phyloP scores from a whole-genome alignment of 306 rosid species.

The Citrullus amarus region DNA sequence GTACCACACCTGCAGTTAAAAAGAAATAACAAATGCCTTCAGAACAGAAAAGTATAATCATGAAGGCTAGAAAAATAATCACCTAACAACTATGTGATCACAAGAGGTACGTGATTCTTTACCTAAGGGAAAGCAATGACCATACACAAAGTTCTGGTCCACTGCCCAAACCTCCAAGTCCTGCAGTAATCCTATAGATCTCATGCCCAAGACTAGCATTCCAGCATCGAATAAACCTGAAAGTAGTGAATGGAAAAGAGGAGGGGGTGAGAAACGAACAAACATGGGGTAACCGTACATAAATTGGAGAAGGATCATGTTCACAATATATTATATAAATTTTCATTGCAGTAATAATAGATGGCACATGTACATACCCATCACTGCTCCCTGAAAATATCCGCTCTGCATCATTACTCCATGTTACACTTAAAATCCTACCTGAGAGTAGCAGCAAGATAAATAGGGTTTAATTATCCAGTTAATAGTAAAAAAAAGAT shows the following conservation, averaged over 20 bases:
- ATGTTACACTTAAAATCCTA: slow-evolving; percentile 65
- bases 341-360: background rate
- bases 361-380: slow-evolving; percentile 45
- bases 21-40: slow-evolving; percentile 1
- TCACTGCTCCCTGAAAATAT: slow-evolving; percentile 87
- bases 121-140: slow-evolving; percentile 86
- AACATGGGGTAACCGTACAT: background rate
- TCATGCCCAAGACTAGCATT: slow-evolving; percentile 47
- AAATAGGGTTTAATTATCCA: background rate
- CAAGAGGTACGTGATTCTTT: slow-evolving; percentile 6
- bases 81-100: background rate
- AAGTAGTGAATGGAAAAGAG: background rate
- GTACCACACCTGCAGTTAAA: slow-evolving; percentile 65
- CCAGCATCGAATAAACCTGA: slow-evolving; percentile 80
- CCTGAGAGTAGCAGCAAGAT: slow-evolving; percentile 34
- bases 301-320: background rate
- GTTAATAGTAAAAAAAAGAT: background rate
- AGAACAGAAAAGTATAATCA: slow-evolving; percentile 8
- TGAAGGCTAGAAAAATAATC: background rate
- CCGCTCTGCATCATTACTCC: slow-evolving; percentile 65
- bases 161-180: slow-evolving; percentile 70
- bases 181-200: slow-evolving; percentile 76
- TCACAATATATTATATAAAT: background rate
- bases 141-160: slow-evolving; percentile 68
- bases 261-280: background rate